Evolutionary conservation across 2,329 filamentous ascomycete genomes (phyloP).

Genomic region (Alternaria sp.): DNA sequence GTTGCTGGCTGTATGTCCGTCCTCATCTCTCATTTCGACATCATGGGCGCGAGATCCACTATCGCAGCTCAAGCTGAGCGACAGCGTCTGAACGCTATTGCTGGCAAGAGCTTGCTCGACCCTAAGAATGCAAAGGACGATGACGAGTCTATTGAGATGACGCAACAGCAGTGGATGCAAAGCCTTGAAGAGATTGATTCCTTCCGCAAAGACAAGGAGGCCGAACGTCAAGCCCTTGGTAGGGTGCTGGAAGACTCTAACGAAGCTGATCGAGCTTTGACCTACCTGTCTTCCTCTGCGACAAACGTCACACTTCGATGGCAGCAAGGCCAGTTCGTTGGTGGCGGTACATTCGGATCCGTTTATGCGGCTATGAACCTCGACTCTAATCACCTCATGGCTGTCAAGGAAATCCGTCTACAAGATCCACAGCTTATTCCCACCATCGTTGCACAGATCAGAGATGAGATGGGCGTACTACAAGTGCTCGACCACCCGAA

Average conservation of each 20-base stretch:
- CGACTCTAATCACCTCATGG: constrained; percentile 95
- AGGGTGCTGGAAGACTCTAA: constrained; percentile 93
- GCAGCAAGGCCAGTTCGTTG: constrained; percentile 99
- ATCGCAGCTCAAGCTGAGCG: constrained; percentile 94
- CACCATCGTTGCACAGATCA: constrained; percentile 90
- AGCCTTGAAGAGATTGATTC: constrained; percentile 81
- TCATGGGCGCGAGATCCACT: constrained; percentile 95
- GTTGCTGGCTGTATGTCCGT: constrained; percentile 98
- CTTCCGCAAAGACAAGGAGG: constrained; percentile 77
- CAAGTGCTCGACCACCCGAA: constrained; percentile 97
- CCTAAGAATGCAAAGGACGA: constrained; percentile 79
- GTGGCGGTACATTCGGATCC: constrained; percentile 95
- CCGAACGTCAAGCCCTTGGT: constrained; percentile 86
- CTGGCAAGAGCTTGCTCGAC: constrained; percentile 80
- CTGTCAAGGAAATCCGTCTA: constrained; percentile 96
- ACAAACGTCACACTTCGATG: constrained; percentile 96
- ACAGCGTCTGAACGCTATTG: constrained; percentile 82
- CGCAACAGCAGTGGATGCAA: constrained; percentile 78
- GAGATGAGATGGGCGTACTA: constrained; percentile 95
- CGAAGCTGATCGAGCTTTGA: constrained; percentile 93
- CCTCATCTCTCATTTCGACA: constrained; percentile 97
- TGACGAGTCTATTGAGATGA: constrained; percentile 79
- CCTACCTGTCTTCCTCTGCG: constrained; percentile 90
- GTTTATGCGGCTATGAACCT: constrained; percentile 98
- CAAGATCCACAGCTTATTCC: constrained; percentile 97